Base-by-base conservation (phyloP, 352 stramenopile species). In the Pythium dissotocum region DNA sequence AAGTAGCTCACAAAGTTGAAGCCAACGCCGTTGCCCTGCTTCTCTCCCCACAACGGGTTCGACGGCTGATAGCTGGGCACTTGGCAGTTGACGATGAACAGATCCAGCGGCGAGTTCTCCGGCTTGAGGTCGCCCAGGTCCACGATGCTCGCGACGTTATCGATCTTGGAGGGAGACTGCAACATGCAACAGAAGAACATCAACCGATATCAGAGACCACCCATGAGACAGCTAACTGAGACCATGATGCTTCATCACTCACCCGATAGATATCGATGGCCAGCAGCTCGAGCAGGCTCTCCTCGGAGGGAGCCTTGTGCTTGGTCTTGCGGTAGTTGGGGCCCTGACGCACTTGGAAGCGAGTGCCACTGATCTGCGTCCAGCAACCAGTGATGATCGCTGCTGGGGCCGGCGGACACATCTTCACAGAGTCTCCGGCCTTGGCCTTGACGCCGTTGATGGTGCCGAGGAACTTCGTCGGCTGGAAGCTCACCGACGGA, bases 1-100 rank as follows among this genome's bases (percentile, higher is more conserved):
- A 91, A 91, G 63, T 91, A 94, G 30, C 81, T 89, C 12, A 94
- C 74, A 58, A 92, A 93, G 74, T 93, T 94, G 65, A 93, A 93
- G 2, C 86, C 86, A 38, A 73, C 73, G 21, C 84, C 86, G 58
- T 94, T 80, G 21, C 77, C 81, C 59, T 90, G 80, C 62, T 90
- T 87, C 33, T 94, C 86, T 0, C 86, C 86, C 86, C 86, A 94
- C 30, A 94, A 63, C 10, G 86, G 86, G 69, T 94, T 94, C n/a
- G 84, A 88, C 10, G 86, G 86, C 42, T 89, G 77, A 38, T 94
- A 94, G 40, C 78, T 88, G n/a, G 86, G 86, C 26, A 94, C 86
- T 77, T 94, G 86, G 53, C 84, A 94, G 61, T 93, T 94, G 21
- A 94, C 83, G 32, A 94, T 84, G 53, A 94, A 86, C 6, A 94